Evolutionary conservation across 176 grass and related monocot genomes (phyloP), one percentile per base, ranked within the genome.

Genomic region (Typha latifolia): DNA sequence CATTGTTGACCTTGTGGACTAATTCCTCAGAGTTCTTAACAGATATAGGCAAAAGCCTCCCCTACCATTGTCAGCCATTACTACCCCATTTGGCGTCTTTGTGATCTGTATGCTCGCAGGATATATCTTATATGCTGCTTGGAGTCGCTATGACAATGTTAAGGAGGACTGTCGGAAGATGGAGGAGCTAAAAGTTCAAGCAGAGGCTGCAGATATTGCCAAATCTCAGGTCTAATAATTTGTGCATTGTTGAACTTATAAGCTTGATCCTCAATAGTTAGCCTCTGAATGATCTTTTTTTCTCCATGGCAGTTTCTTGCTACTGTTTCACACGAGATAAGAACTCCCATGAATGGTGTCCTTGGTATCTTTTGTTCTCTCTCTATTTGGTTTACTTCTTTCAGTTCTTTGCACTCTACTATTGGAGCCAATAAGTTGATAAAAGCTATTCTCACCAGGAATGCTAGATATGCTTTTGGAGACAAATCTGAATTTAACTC

Each of bases 311-410:
- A 99, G 94, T 99, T 99, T 78, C 94, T 99, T 68, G 94, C 94
- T 37, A 99, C 89, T 64, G 94, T 99, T 84, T 93, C 89, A 75
- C 89, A 99, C 87, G 94, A 99, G 81, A 99, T 99, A 73, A 82
- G 94, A 84, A 99, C 94, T 50, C 94, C 94, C 64, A 99, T 99
- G 94, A 99, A 93, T 52, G 94, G 94, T 32, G 94, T 99, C 64
- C 81, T 99, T 66, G 94, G 94, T 93, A 84, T 27, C 34, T 59
- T 21, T 10, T 43, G 37, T 43, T 43, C 20, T 3, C 37, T 43
- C 7, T 43, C 9, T 6, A 43, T 9, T 43, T 6, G 37, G 7
- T 43, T 6, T 43, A 43, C 37, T 43, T 43, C 37, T 43, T 43
- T 6, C 10, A 43, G 7, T 43, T 43, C 37, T 43, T 10, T 43